Evolutionary conservation across 2,329 filamentous ascomycete genomes (phyloP).

Genomic region (Clonostachys byssicola): DNA sequence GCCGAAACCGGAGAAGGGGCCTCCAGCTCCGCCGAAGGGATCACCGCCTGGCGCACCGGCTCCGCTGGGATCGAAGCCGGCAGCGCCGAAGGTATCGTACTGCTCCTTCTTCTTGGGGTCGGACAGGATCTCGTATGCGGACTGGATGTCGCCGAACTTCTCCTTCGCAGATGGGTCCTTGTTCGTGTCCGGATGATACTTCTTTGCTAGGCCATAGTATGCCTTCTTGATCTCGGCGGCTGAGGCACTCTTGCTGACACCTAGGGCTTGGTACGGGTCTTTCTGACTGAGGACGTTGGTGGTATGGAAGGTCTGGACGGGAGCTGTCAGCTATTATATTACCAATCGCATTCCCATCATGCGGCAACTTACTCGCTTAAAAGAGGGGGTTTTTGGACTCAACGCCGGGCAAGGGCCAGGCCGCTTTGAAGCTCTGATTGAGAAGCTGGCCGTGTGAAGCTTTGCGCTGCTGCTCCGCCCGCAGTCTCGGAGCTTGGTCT

Average conservation of each 20-base stretch:
- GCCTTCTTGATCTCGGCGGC: conserved; percentile 93
- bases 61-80: conserved; percentile 78
- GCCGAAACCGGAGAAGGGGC: conserved; percentile 58
- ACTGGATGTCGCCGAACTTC: conserved; percentile 88
- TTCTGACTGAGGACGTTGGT: conserved; percentile 52
- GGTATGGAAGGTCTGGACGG: conserved; percentile 54
- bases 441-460: conserved; percentile 23
- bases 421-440: conserved; percentile 9
- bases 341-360: neutral
- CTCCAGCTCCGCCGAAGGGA: conserved; percentile 60
- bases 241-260: conserved; percentile 77
- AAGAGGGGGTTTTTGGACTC: too few relatives aligned
- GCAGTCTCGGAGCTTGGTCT: conserved; percentile 31
- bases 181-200: conserved; percentile 97
- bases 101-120: conserved; percentile 91
- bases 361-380: too few relatives aligned
- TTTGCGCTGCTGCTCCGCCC: conserved; percentile 29
- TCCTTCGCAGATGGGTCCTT: conserved; percentile 93
- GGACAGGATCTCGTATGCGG: conserved; percentile 88
- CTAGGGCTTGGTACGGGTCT: conserved; percentile 85
- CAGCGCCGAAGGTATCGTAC: conserved; percentile 85
- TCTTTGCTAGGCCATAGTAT: conserved; percentile 96
- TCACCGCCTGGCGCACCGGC: conserved; percentile 57
- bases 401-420: neutral
- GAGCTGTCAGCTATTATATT: conserved; percentile 7